phyloP scores from a whole-genome alignment of 1,284 basidiomycete genomes.

The Apiotrichum laibachii region DNA sequence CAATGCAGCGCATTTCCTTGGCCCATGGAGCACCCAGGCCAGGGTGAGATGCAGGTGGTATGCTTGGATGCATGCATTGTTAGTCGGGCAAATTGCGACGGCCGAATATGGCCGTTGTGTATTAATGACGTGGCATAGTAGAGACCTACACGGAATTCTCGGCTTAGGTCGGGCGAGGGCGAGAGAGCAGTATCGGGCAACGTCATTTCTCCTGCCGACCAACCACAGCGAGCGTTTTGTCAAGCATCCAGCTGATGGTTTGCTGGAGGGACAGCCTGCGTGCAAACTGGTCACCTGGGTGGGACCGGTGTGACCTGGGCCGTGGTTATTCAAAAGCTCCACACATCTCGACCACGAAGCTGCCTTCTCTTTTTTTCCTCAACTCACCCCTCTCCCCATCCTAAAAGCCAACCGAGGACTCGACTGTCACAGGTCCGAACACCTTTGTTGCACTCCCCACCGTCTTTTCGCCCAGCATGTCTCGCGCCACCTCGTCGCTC shows the following conservation, averaged over 20 bases:
- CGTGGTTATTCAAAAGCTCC: constrained; percentile 1
- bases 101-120: neutral
- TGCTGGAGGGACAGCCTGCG: no score
- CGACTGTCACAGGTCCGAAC: constrained; percentile 7
- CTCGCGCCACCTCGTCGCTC: constrained; percentile 32
- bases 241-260: neutral
- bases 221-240: neutral
- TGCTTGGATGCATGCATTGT: no score
- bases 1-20: neutral
- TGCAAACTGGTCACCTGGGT: no score
- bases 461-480: constrained; percentile 26
- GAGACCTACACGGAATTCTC: neutral
- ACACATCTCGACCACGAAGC: neutral
- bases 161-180: constrained; percentile 2
- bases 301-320: no score
- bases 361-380: constrained; percentile 5
- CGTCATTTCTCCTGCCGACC: constrained; percentile 9
- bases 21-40: no score
- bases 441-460: neutral
- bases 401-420: constrained; percentile 8
- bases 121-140: neutral
- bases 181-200: neutral
- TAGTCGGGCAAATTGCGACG: neutral
- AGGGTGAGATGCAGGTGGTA: no score
- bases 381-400: constrained; percentile 2